Evolutionary conservation across 495 filamentous ascomycete genomes (phyloP).

Genomic region (Aspergillus nanangensis): DNA sequence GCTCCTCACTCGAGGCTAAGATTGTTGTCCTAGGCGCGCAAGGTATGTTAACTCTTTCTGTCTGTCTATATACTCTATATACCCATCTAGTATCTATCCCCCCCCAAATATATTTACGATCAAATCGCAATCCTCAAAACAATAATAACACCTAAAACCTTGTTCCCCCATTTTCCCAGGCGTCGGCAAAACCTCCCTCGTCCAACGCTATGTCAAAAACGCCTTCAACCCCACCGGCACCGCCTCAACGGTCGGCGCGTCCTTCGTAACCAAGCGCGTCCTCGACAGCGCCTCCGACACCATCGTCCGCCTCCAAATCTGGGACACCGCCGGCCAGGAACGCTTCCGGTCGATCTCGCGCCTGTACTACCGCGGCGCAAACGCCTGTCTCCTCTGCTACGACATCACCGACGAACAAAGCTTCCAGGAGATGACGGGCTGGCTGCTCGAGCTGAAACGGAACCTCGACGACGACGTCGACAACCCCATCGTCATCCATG

Average conservation of each 20-base stretch:
- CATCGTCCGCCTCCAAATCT: constrained; percentile 80
- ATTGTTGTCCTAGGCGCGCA: constrained; percentile 87
- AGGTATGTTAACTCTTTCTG: constrained; percentile 33
- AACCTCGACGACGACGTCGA: constrained; percentile 49
- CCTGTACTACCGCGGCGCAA: constrained; percentile 92
- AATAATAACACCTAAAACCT: too few species aligned
- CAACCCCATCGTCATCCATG: constrained; percentile 82
- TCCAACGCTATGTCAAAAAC: constrained; percentile 80
- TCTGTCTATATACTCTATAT: not conserved
- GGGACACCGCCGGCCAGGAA: constrained; percentile 95
- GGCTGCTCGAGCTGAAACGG: constrained; percentile 74
- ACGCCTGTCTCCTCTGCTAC: constrained; percentile 93
- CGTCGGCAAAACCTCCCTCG: constrained; percentile 92
- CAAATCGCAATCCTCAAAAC: too few species aligned
- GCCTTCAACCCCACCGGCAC: constrained; percentile 64
- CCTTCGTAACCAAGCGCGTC: constrained; percentile 90
- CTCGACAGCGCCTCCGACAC: constrained; percentile 78
- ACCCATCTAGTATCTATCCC: too few species aligned
- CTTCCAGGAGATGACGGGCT: constrained; percentile 90
- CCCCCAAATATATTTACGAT: too few species aligned
- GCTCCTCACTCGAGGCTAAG: constrained; percentile 81
- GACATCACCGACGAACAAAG: constrained; percentile 82
- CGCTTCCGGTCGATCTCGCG: constrained; percentile 89
- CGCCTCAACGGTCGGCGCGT: constrained; percentile 85
- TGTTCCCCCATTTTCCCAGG: constrained; percentile 37